Evolutionary conservation across 2,329 filamentous ascomycete genomes (phyloP), one percentile per base, ranked within the genome.

Genomic region (Aschersonia sp.): DNA sequence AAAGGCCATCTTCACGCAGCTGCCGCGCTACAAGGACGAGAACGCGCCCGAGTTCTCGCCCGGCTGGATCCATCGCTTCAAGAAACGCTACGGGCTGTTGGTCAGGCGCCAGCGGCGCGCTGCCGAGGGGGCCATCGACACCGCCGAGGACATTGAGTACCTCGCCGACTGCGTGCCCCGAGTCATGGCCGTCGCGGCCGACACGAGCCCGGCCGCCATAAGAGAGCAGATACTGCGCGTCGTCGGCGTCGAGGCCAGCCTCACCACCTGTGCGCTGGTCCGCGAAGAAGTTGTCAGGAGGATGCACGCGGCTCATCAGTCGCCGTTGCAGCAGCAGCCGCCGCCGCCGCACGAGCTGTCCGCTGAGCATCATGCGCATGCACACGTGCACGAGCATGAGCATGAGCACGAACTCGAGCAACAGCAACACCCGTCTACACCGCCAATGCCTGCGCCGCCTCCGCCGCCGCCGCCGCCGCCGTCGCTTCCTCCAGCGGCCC

Each of bases 51-150:
- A 80, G 59, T 80, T 80, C 58, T 79, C 75, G 0, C 76, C 76
- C 0, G 76, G 76, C 41, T 80, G 76, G 76, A 79, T 80, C 49
- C 76, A 80, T 54, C 70, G 76, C 37, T 80, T 80, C 63, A 80
- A 80, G 62, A 79, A 79, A 58, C 70, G 76, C 9, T 80, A 80
- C 50, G 75, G 76, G 0, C 65, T 80, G 12, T 64, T 80, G 14
- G 70, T 79, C 44, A 60, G 75, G 37, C 72, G 76, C 46, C 74
- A 78, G 54, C 71, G 75, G 22, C 70, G 74, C 1, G 70, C 72
- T 52, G 69, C 69, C 22, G 69, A 69, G 45, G 66, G 65, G 1
- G 65, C 65, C 14, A 52, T 66, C 39, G 72, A 74, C 52, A 66
- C 68, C 1, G 72, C 72, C 42, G 71, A 76, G 47, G 75, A 80